phyloP scores from a whole-genome alignment of 805 yeast species.

The Kurtzmaniella fragi region DNA sequence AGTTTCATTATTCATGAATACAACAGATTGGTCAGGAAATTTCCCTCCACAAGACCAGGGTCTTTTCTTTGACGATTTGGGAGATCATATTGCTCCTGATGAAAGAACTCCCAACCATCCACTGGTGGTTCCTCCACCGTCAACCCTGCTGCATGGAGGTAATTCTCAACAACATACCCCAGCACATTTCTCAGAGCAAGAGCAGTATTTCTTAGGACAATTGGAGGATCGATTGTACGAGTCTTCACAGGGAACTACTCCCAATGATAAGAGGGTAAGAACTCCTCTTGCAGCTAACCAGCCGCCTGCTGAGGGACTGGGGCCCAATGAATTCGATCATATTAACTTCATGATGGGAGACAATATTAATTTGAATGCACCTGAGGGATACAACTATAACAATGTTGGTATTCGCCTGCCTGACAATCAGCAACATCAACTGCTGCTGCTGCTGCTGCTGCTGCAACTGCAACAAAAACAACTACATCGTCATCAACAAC shows the following conservation, averaged over 20 bases:
- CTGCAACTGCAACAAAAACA: conserved; percentile 4
- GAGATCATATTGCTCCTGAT: not conserved
- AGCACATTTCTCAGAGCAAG: conserved; percentile 16
- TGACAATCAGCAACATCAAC: too few species aligned
- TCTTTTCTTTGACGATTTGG: conserved; percentile 2
- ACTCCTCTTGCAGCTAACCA: conserved; percentile 1
- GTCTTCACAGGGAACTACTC: conserved; percentile 4
- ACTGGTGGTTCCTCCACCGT: not conserved
- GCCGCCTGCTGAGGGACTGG: not conserved
- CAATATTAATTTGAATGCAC: not conserved
- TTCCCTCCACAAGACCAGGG: conserved; percentile 3
- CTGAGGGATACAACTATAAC: not conserved
- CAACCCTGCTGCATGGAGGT: not conserved
- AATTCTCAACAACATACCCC: conserved; percentile 4
- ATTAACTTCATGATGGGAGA: conserved; percentile 1
- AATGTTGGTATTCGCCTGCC: not conserved
- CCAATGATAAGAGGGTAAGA: conserved; percentile 1
- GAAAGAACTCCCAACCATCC: conserved; percentile 2
- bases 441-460: not conserved
- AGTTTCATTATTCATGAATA: too few species aligned
- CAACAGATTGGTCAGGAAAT: conserved; percentile 2
- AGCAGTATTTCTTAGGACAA: conserved; percentile 23
- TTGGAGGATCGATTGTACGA: conserved; percentile 25
- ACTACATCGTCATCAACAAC: conserved; percentile 5
- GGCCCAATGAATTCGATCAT: not conserved